Conservation (phyloP, 2,329 filamentous ascomycete genomes). For the Colletotrichum chrysophilum region DNA sequence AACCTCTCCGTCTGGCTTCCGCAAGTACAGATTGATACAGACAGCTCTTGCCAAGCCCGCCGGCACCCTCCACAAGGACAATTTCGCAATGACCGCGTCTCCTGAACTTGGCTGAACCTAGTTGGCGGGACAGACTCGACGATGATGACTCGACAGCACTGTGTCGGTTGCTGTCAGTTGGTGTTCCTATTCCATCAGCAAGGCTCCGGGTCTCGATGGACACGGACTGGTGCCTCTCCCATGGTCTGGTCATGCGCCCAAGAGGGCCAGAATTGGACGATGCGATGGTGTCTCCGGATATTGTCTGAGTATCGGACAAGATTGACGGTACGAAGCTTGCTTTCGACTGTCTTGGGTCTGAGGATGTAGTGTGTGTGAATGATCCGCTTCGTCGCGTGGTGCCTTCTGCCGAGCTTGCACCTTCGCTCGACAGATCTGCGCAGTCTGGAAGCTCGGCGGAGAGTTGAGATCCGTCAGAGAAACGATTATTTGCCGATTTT, state of each 20-base stretch:
- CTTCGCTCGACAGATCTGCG: slow-evolving; percentile 64
- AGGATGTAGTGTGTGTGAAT: slow-evolving; percentile 48
- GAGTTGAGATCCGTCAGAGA: slow-evolving; percentile 60
- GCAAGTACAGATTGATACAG: slow-evolving; percentile 67
- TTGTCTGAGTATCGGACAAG: slow-evolving; percentile 43
- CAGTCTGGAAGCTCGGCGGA: slow-evolving; percentile 53
- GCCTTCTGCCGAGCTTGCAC: slow-evolving; percentile 62
- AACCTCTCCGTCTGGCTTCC: slow-evolving; percentile 65
- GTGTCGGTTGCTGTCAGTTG: slow-evolving; percentile 46
- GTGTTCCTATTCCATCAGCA: slow-evolving; percentile 44
- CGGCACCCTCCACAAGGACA: slow-evolving; percentile 64
- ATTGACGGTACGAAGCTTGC: slow-evolving; percentile 45
- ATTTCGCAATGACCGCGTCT: slow-evolving; percentile 69
- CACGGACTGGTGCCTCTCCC: slow-evolving; percentile 59
- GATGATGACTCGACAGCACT: slow-evolving; percentile 50
- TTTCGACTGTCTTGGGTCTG: slow-evolving; percentile 44
- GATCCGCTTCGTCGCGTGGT: slow-evolving; percentile 54
- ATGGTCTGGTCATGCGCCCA: slow-evolving; percentile 46
- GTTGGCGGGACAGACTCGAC: slow-evolving; percentile 57
- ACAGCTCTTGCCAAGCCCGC: slow-evolving; percentile 69
- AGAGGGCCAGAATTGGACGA: slow-evolving; percentile 47
- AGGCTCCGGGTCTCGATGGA: slow-evolving; percentile 54
- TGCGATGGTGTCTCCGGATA: slow-evolving; percentile 51
- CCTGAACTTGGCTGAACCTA: slow-evolving; percentile 63
- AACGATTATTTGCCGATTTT: slow-evolving; percentile 46